Percentiles rank a stretch among this genome's conserved stretches.
Conservation (phyloP, 2,329 filamentous ascomycete species). For the Davidsoniella eucalypti region DNA sequence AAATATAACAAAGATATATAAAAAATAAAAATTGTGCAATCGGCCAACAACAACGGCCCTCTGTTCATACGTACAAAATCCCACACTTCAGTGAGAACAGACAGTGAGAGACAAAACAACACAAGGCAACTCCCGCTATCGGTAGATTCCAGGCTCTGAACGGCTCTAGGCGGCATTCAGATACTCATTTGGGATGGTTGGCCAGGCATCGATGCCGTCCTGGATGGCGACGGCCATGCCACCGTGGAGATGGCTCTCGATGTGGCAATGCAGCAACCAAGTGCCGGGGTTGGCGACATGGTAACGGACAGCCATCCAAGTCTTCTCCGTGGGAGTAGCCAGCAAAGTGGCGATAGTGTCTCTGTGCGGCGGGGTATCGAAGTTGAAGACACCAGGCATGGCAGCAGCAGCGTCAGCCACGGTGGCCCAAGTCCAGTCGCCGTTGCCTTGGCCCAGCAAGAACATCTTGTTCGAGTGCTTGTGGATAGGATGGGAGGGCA, state of each 20-base stretch:
- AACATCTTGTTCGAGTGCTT: constrained; percentile 48
- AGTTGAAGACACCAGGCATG: constrained; percentile 36
- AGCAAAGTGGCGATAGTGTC: constrained; percentile 23
- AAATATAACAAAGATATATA: too few species aligned
- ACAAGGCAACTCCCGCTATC: too few species aligned
- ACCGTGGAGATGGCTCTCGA: constrained; percentile 34
- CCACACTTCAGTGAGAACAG: not conserved
- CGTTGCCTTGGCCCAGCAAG: constrained; percentile 34
- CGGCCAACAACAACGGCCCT: not conserved
- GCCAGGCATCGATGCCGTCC: constrained; percentile 30
- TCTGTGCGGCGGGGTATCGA: constrained; percentile 35
- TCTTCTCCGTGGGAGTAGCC: constrained; percentile 7
- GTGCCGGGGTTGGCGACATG: constrained; percentile 35
- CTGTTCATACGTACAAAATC: not conserved
- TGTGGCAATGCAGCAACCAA: constrained; percentile 40
- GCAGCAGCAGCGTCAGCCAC: constrained; percentile 34
- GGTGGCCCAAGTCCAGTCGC: constrained; percentile 33
- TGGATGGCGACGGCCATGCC: constrained; percentile 39
- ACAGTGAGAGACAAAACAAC: not conserved
- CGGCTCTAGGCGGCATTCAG: not conserved
- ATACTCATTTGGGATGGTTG: constrained; percentile 25
- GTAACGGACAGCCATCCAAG: constrained; percentile 36
- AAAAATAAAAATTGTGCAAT: too few species aligned
- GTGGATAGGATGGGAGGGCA: constrained; percentile 42
- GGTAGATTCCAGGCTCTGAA: too few species aligned